Percentiles rank a stretch among this genome's conserved stretches.
These are phyloP conservation scores for Narthecium ossifragum DNA, from an alignment of 106 monocot genomes.

Conservation along the genomic window DNA sequence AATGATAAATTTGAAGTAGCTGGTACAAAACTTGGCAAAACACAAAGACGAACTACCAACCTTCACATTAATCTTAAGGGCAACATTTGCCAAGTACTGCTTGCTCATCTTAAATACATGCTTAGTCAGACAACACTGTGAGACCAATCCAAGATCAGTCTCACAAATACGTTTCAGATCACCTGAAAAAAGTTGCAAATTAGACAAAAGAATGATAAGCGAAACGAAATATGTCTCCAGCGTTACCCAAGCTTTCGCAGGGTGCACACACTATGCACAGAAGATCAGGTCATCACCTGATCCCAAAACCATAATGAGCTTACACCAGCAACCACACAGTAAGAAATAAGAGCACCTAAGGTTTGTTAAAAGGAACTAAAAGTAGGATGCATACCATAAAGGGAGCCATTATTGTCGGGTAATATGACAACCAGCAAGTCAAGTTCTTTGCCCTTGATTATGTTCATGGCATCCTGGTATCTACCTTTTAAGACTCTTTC, in stretches of 20 bases:
- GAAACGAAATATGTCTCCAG: no score
- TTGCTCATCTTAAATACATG: slow-evolving; percentile 82
- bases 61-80: slow-evolving; percentile 98
- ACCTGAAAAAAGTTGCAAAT: slow-evolving; percentile 42
- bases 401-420: slow-evolving; percentile 91
- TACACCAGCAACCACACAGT: neutral
- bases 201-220: no score
- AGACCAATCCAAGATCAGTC: slow-evolving; percentile 91
- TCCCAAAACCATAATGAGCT: neutral
- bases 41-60: slow-evolving; percentile 26
- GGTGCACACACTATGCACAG: no score
- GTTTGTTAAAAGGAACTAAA: neutral
- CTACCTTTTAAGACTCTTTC: slow-evolving; percentile 61
- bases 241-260: no score
- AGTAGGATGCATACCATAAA: slow-evolving; percentile 60
- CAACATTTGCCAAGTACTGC: slow-evolving; percentile 97
- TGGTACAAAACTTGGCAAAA: neutral
- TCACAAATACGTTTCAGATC: slow-evolving; percentile 95
- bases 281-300: neutral
- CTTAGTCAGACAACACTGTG: slow-evolving; percentile 94
- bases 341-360: no score
- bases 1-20: neutral
- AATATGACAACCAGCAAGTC: slow-evolving; percentile 81
- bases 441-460: slow-evolving; percentile 58
- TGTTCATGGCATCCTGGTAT: slow-evolving; percentile 51